Evolutionary conservation across 1,284 basidiomycete species (phyloP).

Genomic region (Rhodotorula sp.): DNA sequence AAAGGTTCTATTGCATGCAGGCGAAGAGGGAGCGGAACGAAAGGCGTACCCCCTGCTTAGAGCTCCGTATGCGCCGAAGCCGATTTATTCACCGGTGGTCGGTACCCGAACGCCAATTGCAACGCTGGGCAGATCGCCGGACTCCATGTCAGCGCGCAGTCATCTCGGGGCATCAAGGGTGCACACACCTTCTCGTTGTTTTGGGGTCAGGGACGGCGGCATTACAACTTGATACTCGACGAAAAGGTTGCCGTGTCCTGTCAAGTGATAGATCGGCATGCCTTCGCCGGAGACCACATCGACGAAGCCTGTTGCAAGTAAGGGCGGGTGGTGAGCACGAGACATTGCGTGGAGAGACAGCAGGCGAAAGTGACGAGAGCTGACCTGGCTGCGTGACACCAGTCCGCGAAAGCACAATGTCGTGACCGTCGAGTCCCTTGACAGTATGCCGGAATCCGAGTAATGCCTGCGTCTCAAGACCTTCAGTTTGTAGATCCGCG

Average conservation of each 20-base stretch:
- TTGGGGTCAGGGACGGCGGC: constrained; percentile 62
- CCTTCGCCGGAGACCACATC: constrained; percentile 82
- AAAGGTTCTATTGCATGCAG: background rate
- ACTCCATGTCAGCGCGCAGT: background rate
- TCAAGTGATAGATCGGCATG: constrained; percentile 47
- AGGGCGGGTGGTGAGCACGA: background rate
- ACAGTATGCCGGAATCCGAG: constrained; percentile 79
- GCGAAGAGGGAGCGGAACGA: background rate
- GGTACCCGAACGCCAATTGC: constrained; percentile 24
- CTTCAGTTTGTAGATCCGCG: background rate
- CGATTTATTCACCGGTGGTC: constrained; percentile 11
- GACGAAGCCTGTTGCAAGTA: constrained; percentile 63
- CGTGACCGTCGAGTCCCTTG: constrained; percentile 82
- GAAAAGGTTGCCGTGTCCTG: constrained; percentile 71
- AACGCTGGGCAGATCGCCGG: background rate
- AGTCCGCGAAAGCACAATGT: constrained; percentile 65
- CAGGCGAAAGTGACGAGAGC: constrained; percentile 25
- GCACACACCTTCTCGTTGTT: constrained; percentile 20
- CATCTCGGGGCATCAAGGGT: too few relatives aligned
- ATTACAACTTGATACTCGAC: constrained; percentile 88
- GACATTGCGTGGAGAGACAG: background rate
- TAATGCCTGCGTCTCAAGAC: constrained; percentile 60
- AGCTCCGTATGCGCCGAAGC: constrained; percentile 10
- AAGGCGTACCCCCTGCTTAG: constrained; percentile 1
- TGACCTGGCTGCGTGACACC: constrained; percentile 85